These are phyloP conservation scores for Drechmeria coniospora DNA, from an alignment of 2,329 filamentous ascomycete species.

Conservation along the genomic window DNA sequence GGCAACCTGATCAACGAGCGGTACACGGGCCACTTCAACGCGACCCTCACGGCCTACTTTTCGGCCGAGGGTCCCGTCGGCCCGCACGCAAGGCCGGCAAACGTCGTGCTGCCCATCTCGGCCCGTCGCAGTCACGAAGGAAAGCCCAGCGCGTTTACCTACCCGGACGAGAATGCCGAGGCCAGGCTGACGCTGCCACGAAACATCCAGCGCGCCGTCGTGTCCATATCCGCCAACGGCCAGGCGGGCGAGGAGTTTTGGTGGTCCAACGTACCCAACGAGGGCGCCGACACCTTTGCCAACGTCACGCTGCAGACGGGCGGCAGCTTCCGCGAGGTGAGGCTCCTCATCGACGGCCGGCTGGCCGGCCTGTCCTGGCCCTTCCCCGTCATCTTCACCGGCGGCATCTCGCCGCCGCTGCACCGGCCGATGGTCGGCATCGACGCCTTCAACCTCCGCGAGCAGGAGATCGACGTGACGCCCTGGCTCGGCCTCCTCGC, in stretches of 20 bases:
- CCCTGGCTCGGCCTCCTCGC: slow-evolving; percentile 57
- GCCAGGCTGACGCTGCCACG: slow-evolving; percentile 46
- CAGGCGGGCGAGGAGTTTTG: slow-evolving; percentile 71
- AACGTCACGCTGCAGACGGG: slow-evolving; percentile 45
- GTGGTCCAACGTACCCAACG: slow-evolving; percentile 63
- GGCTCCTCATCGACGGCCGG: slow-evolving; percentile 56
- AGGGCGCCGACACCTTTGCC: slow-evolving; percentile 43
- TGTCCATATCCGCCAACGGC: slow-evolving; percentile 63
- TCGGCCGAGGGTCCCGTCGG: slow-evolving; percentile 26
- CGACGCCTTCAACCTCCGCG: slow-evolving; percentile 62
- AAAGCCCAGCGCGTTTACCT: slow-evolving; percentile 48
- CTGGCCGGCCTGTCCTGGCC: slow-evolving; percentile 68
- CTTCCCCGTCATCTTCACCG: slow-evolving; percentile 70
- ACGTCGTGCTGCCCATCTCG: slow-evolving; percentile 54
- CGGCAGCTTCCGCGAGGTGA: slow-evolving; percentile 64
- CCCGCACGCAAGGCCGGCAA: slow-evolving; percentile 27
- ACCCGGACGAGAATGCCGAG: slow-evolving; percentile 47
- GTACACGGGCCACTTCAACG: slow-evolving; percentile 62
- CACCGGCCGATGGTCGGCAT: slow-evolving; percentile 68
- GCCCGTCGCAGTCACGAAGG: slow-evolving; percentile 32
- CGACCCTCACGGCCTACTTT: slow-evolving; percentile 59
- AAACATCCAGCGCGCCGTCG: slow-evolving; percentile 52
- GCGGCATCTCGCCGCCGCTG: slow-evolving; percentile 60
- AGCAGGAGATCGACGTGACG: slow-evolving; percentile 71
- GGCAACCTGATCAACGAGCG: slow-evolving; percentile 53